phyloP scores from a whole-genome alignment of 257 asterid genomes.

The Euphrasia confusa region DNA sequence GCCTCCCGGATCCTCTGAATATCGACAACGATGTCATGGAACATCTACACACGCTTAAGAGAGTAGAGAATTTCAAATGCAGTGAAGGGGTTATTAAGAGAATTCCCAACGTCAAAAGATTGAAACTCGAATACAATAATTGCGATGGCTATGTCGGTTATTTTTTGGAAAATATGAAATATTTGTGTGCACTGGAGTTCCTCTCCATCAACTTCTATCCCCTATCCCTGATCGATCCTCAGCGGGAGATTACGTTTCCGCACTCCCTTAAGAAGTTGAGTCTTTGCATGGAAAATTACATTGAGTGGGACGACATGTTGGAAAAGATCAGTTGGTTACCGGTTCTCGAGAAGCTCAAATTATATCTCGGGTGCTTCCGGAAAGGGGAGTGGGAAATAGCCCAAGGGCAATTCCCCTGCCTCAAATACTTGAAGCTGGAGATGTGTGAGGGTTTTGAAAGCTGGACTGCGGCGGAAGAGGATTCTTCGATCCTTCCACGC shows the following conservation, averaged over 20 bases:
- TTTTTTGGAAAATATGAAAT: no score
- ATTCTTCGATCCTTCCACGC: not conserved
- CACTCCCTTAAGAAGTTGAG: not conserved
- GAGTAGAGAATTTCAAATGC: no score
- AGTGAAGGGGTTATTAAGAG: no score
- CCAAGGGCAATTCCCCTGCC: not conserved
- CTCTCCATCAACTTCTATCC: no score
- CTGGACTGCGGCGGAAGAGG: not conserved
- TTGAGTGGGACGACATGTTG: not conserved
- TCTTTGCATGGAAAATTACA: not conserved
- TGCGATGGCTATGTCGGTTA: no score
- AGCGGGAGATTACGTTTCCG: not conserved
- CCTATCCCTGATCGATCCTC: no score
- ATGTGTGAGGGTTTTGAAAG: not conserved
- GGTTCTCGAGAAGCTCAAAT: not conserved
- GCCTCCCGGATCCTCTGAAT: no score
- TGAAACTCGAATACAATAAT: no score
- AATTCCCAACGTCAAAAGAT: no score
- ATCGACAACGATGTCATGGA: no score
- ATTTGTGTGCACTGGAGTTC: no score
- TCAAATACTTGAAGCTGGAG: not conserved
- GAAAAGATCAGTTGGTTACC: not conserved
- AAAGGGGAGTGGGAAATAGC: not conserved
- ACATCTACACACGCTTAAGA: no score
- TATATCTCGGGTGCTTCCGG: not conserved